Evolutionary conservation across 345 rosid genomes (phyloP).

Genomic region (Triadica sebifera): DNA sequence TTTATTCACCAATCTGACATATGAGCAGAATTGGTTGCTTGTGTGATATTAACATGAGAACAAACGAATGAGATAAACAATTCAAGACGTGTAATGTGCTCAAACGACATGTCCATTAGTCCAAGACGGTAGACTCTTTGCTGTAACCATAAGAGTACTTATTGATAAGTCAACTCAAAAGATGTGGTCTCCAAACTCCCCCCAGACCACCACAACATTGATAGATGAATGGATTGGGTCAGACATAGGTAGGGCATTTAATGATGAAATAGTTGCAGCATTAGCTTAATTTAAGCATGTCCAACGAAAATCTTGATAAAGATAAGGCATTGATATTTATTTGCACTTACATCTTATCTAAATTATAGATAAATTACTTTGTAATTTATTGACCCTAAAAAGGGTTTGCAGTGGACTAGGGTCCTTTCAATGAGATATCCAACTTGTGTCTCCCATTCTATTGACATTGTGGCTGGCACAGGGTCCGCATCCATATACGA

Average conservation of each 20-base stretch:
- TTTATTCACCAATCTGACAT: too few species aligned
- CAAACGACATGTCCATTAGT: too few species aligned
- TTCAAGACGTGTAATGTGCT: too few species aligned
- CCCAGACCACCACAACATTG: too few species aligned
- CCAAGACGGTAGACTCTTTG: too few species aligned
- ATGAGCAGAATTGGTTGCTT: too few species aligned
- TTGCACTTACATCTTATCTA: too few species aligned
- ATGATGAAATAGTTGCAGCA: neutral
- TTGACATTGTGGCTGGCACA: constrained; percentile 15
- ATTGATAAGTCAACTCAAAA: neutral
- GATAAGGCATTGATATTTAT: neutral
- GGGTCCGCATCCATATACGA: neutral
- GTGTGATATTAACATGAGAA: too few species aligned
- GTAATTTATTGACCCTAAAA: neutral
- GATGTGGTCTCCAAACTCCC: too few species aligned
- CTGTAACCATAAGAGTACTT: too few species aligned
- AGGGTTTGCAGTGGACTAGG: neutral
- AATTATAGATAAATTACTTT: neutral
- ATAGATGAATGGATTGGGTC: too few species aligned
- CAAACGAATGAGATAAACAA: too few species aligned
- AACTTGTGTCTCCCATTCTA: constrained; percentile 7
- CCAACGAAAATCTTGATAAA: neutral
- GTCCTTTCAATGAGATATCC: neutral
- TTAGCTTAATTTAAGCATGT: neutral
- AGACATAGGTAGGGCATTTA: neutral